phyloP scores from a whole-genome alignment of 257 asterid species.

The Jaltomata sinuosa region DNA sequence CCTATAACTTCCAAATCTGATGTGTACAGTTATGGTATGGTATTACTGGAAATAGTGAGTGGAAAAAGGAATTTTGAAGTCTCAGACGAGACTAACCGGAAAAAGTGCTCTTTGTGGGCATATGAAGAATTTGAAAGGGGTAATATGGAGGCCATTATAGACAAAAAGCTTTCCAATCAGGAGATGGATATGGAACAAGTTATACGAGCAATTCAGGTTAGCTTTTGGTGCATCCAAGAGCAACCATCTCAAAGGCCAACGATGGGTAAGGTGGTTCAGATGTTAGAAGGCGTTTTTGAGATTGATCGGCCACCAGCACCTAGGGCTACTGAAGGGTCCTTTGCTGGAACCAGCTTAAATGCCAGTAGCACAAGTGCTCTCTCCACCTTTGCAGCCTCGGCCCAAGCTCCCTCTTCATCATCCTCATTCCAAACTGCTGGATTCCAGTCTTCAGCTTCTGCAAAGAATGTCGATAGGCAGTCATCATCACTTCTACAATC shows the following conservation, averaged over 20 bases:
- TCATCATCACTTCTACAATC: constrained; percentile 33
- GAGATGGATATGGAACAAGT: constrained; percentile 64
- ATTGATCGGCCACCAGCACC: constrained; percentile 63
- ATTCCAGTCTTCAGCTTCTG: constrained; percentile 28
- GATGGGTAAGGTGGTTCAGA: constrained; percentile 88
- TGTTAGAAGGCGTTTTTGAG: constrained; percentile 70
- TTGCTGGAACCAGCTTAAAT: constrained; percentile 22
- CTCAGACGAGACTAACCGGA: constrained; percentile 45
- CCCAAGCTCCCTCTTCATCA: constrained; percentile 45
- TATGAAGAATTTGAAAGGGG: constrained; percentile 76
- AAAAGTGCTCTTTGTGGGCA: constrained; percentile 68
- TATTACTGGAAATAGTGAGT: constrained; percentile 65
- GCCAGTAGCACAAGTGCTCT: constrained; percentile 37
- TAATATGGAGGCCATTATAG: constrained; percentile 38
- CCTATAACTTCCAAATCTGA: constrained; percentile 78
- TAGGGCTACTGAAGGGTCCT: constrained; percentile 48
- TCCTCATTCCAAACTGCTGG: constrained; percentile 40
- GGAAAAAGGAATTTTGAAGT: constrained; percentile 85
- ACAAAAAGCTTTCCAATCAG: constrained; percentile 27
- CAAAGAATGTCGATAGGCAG: constrained; percentile 26
- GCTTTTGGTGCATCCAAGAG: constrained; percentile 94
- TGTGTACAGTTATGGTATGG: constrained; percentile 79
- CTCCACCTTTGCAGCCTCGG: constrained; percentile 44
- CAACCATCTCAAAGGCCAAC: constrained; percentile 84
- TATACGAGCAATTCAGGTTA: constrained; percentile 43